A percentile compares a stretch with the other conserved stretches of the same genome.
Evolutionary conservation across 306 rosid species (phyloP).

Genomic region (Lathyrus sativus): DNA sequence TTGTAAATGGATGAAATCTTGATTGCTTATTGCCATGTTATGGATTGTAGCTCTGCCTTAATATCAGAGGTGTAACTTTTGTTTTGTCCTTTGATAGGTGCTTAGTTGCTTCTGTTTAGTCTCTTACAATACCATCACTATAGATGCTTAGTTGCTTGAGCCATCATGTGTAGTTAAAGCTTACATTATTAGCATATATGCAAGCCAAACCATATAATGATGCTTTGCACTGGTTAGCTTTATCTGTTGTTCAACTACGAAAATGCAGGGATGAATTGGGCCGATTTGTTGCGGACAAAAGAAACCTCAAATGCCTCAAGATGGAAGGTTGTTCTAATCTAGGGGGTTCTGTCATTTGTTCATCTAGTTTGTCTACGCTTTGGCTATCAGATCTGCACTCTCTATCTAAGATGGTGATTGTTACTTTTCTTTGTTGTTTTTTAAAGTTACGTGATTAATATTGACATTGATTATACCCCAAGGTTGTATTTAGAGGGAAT

Average conservation of each 20-base stretch:
- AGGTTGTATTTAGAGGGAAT: constrained; percentile 8
- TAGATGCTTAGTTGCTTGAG: not conserved
- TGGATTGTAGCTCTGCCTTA: not conserved
- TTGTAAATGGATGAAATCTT: not conserved
- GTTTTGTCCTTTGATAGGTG: not conserved
- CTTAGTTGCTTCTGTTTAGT: not conserved
- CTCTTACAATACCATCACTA: not conserved
- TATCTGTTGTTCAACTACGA: constrained; percentile 28
- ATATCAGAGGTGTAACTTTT: constrained; percentile 3
- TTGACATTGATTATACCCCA: not conserved
- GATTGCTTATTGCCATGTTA: not conserved
- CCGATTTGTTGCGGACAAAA: constrained; percentile 85
- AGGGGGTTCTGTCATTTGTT: constrained; percentile 72
- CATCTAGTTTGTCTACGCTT: constrained; percentile 78
- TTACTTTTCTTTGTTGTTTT: constrained; percentile 29
- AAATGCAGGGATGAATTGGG: constrained; percentile 78
- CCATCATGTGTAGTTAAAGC: not conserved
- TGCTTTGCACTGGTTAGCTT: constrained; percentile 33
- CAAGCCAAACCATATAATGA: not conserved
- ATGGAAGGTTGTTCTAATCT: constrained; percentile 90
- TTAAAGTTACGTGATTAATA: not conserved
- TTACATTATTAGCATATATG: not conserved
- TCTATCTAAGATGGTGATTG: constrained; percentile 81
- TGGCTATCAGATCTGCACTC: constrained; percentile 89
- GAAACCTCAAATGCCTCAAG: constrained; percentile 75